Base-by-base conservation (phyloP, 192 early-diverging fungal species). In the Rhizophagus sp. region DNA sequence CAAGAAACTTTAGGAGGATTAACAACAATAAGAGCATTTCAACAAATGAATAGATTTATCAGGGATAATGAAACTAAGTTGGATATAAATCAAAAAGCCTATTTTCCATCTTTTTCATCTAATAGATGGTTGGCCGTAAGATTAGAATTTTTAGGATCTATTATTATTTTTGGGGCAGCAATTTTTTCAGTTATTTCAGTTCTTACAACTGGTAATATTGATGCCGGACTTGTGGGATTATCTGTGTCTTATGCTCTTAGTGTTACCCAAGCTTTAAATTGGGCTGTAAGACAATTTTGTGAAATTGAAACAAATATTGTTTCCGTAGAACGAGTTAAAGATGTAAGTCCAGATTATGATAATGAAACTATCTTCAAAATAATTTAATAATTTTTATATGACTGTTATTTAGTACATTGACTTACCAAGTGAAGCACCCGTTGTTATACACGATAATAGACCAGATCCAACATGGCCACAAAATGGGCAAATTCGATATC, bases 271-370 rank as follows among this genome's bases (percentile, higher is more conserved):
- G 91, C 94, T 44, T 80, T 97, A 47, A 94, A 95, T 82, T 96
- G 94, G 96, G 90, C 93, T 84, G 91, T 97, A 12, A 90, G 96
- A 19, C 91, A 93, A 74, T 94, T 91, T 70, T 95, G 94, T 63
- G 95, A 97, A 81, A 93, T 97, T 65, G 96, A 96, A 73, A 88
- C 86, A 41, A 85, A 89, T 34, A 84, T 93, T 75, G 89, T 92
- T 5, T 89, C 93, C 12, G 92, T 95, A 12, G 94, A 96, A 83
- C 88, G 95, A 36, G 88, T 93, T 73, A 89, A 92, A 65, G 95
- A 97, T 27, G 52, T 76, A 27, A 66, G 9, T 75, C 24, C 30
- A 3, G 5, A 9, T 41, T 5, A 41, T 41, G 0, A 41, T 41
- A 8, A 41, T 41, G 39, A 41, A 41, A 41, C 5, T 41, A 41